A percentile compares a stretch with the other conserved stretches of the same genome.
Evolutionary conservation across 1,284 basidiomycete genomes (phyloP).

Genomic region (Malassezia pachydermatis): DNA sequence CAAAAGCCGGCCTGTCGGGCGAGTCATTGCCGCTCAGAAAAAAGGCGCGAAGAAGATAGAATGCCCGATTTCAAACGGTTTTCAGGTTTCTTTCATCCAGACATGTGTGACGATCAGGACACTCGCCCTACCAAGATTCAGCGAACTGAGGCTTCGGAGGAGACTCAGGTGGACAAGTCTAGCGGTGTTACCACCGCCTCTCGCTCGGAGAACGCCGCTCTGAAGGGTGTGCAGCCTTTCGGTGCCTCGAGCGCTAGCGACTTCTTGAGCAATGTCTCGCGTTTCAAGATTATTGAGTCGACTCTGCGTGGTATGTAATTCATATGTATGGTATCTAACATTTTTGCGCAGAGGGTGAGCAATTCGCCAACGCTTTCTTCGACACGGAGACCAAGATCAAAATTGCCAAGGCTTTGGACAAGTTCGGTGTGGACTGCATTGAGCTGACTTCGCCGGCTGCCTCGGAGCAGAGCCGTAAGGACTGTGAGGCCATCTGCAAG

Average conservation of each 20-base stretch:
- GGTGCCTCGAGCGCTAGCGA: slow-evolving; percentile 31
- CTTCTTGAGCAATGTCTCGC: slow-evolving; percentile 47
- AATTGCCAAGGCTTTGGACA: slow-evolving; percentile 67
- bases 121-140: slow-evolving; percentile 22
- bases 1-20: neutral
- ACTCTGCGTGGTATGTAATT: slow-evolving; percentile 59
- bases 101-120: slow-evolving; percentile 35
- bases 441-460: slow-evolving; percentile 97
- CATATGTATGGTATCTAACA: neutral
- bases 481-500: slow-evolving; percentile 99
- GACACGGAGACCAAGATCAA: slow-evolving; percentile 99
- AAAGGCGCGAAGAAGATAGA: neutral
- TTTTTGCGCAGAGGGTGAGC: slow-evolving; percentile 76
- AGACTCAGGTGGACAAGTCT: slow-evolving; percentile 25
- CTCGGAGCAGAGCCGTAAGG: slow-evolving; percentile 83
- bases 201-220: slow-evolving; percentile 13
- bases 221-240: slow-evolving; percentile 32
- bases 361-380: slow-evolving; percentile 99
- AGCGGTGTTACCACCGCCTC: slow-evolving; percentile 10
- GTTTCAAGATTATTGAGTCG: slow-evolving; percentile 75
- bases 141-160: slow-evolving; percentile 30
- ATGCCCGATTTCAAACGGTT: neutral
- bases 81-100: neutral
- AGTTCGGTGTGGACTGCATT: slow-evolving; percentile 88
- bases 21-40: neutral